Evolutionary conservation across 768 basidiomycete genomes (phyloP).

Genomic region (Suillus paluster): DNA sequence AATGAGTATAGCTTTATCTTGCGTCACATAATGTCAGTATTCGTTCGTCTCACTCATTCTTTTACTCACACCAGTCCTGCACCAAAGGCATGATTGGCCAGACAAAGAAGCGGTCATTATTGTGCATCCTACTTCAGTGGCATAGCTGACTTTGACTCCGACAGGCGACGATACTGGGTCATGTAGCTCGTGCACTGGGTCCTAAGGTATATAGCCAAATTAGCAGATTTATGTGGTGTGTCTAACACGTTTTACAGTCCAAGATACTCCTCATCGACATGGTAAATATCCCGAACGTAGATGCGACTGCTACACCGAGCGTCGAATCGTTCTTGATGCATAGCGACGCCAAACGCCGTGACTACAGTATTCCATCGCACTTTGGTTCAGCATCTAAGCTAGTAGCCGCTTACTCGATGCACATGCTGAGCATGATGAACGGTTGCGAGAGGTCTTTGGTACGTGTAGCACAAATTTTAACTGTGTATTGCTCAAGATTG

Average conservation of each 20-base stretch:
- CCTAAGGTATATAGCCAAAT: neutral
- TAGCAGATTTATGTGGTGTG: neutral
- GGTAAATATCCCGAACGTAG: conserved; percentile 1
- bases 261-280: conserved; percentile 8
- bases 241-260: conserved; percentile 4
- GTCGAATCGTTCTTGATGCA: neutral
- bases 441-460: conserved; percentile 9
- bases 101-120: conserved; percentile 11
- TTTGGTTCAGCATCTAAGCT: conserved; percentile 7
- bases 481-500: neutral
- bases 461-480: neutral
- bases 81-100: conserved; percentile 20
- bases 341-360: neutral
- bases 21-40: conserved; percentile 8
- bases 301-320: neutral
- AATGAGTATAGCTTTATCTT: conserved; percentile 9
- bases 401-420: neutral
- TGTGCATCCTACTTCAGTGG: neutral
- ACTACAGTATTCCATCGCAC: conserved; percentile 4
- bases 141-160: neutral
- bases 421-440: conserved; percentile 6
- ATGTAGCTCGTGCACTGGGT: neutral
- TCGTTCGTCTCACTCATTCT: neutral
- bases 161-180: neutral
- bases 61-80: neutral